Conservation (phyloP, 331 rosid genomes). For the Erythrophleum ivorense region DNA sequence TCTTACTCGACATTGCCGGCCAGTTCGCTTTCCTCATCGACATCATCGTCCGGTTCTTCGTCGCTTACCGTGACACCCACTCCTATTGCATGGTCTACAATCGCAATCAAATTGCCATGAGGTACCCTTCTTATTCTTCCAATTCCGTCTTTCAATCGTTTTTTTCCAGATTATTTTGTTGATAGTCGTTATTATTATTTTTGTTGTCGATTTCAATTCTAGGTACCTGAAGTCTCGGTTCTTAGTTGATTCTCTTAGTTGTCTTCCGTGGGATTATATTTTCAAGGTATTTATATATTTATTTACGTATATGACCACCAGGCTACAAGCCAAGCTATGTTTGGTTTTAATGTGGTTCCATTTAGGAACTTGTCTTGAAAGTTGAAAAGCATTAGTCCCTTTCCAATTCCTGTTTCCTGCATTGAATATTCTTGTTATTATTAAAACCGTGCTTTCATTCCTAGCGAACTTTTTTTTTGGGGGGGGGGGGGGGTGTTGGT, state of each 20-base stretch:
- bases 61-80: slow-evolving; percentile 55
- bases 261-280: slow-evolving; percentile 77
- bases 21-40: slow-evolving; percentile 67
- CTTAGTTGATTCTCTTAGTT: slow-evolving; percentile 54
- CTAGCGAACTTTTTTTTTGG: too few species aligned
- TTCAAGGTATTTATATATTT: slow-evolving; percentile 46
- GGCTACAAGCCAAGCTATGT: background rate
- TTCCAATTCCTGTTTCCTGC: background rate
- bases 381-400: background rate
- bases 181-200: background rate
- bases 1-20: slow-evolving; percentile 69
- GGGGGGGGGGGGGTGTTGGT: too few species aligned
- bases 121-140: slow-evolving; percentile 32
- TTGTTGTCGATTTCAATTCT: background rate
- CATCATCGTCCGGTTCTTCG: slow-evolving; percentile 54
- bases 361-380: background rate
- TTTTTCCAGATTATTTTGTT: background rate
- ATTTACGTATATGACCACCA: background rate
- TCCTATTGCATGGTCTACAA: slow-evolving; percentile 50
- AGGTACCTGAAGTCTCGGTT: slow-evolving; percentile 70
- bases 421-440: too few species aligned
- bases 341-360: background rate
- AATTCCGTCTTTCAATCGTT: background rate
- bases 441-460: background rate
- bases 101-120: slow-evolving; percentile 51